A percentile compares a stretch with the other conserved stretches of the same genome.
These are phyloP conservation scores for Diplodia intermedia DNA, from an alignment of 2,329 filamentous ascomycete species.

Conservation along the genomic window DNA sequence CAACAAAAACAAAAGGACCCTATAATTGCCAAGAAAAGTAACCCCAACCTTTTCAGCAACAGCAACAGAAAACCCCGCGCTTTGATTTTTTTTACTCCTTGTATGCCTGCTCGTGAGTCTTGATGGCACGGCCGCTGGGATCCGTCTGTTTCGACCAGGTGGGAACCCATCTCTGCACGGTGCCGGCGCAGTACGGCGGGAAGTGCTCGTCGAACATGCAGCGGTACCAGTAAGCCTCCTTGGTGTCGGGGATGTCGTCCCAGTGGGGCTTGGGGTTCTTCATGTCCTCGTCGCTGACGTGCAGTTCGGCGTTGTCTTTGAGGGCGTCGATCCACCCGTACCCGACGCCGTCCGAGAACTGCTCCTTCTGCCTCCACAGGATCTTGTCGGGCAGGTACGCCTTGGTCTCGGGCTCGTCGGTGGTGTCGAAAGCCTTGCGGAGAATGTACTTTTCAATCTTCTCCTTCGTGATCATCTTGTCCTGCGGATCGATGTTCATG, in stretches of 20 bases:
- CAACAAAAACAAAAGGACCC: background rate
- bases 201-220: conserved; percentile 99
- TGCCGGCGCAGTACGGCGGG: conserved; percentile 86
- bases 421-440: conserved; percentile 95
- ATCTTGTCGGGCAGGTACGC: conserved; percentile 97
- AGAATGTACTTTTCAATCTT: conserved; percentile 97
- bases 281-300: conserved; percentile 98
- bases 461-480: conserved; percentile 94
- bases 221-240: conserved; percentile 99
- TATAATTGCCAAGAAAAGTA: background rate
- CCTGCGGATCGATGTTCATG: conserved; percentile 92
- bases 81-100: conserved; percentile 33
- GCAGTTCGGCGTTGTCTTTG: conserved; percentile 89
- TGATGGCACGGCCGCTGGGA: conserved; percentile 73
- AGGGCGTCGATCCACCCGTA: conserved; percentile 99
- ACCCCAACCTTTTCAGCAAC: background rate
- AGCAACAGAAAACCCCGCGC: background rate
- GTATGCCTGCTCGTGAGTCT: conserved; percentile 38
- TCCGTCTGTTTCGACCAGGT: conserved; percentile 98
- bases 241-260: conserved; percentile 89
- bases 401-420: conserved; percentile 77
- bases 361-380: conserved; percentile 98
- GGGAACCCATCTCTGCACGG: conserved; percentile 95
- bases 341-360: conserved; percentile 97
- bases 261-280: conserved; percentile 97